Evolutionary conservation across 306 rosid species (phyloP), one percentile per base, ranked within the genome.

Genomic region (Casuarina glauca): DNA sequence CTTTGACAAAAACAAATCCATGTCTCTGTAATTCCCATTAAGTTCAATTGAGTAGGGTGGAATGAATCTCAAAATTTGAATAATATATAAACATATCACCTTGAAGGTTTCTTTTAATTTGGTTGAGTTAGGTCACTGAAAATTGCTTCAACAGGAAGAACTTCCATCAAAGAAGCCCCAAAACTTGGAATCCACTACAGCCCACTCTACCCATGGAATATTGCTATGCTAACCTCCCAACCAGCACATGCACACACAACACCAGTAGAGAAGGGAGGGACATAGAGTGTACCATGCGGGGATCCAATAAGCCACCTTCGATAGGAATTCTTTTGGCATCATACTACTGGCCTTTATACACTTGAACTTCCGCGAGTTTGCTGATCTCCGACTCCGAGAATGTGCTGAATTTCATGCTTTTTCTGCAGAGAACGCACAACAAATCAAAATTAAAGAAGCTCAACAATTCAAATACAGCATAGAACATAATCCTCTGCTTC

Each of bases 361-460:
- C 93, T 87, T 94, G 96, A 87, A 84, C 87, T 79, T 89, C 94
- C 11, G 92, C 91, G 16, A 92, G 39, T 80, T 84, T 92, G 61
- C 83, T 75, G 50, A 94, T 87, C 72, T 94, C 98, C 11, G 90
- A 70, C 3, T 76, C 93, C 4, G 98, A 92, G 57, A 89, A 87
- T 2, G 86, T 71, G 11, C 81, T 81, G 85, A 89, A 94, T 54
- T 87, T 72, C 83, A 93, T 85, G 75, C 88, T 85, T 86, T 87
- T 78, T 66, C 98, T 94, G 83, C 81, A 83, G 74, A 61, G 6
- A 57, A 64, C 9, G 39, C 68, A 20, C 26, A 26, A 26, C 32
- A 9, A 49, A 73, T 10, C 9, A 44, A 38, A 36, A 36, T 2
- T 76, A 70, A 0, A 3, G 48, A 16, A n/a, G 3, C 1, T 32